A percentile compares a stretch with the other conserved stretches of the same genome.
These are phyloP conservation scores for Pseudocercospora crystallina DNA, from an alignment of 2,329 filamentous ascomycete genomes.

Conservation along the genomic window DNA sequence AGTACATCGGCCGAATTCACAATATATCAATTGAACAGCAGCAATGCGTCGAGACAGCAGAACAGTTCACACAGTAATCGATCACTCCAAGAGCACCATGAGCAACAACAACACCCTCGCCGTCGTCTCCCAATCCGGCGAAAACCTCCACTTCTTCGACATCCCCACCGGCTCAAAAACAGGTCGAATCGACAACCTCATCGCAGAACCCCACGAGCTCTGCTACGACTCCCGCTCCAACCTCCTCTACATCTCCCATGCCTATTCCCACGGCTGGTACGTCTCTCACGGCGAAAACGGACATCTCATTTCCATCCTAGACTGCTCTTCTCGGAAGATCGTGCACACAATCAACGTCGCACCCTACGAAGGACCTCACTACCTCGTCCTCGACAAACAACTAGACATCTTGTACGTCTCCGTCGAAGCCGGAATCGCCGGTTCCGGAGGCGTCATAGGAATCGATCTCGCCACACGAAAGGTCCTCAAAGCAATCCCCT, in stretches of 20 bases:
- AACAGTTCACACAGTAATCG: too few relatives aligned
- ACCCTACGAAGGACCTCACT: constrained; percentile 15
- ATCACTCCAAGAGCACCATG: too few relatives aligned
- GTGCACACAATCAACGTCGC: constrained; percentile 14
- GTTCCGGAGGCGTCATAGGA: constrained; percentile 14
- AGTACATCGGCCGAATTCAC: too few relatives aligned
- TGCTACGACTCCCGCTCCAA: constrained; percentile 12
- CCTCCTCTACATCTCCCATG: constrained; percentile 16
- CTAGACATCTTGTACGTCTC: constrained; percentile 14
- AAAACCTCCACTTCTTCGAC: constrained; percentile 13
- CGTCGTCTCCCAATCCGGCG: constrained; percentile 15
- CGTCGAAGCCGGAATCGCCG: constrained; percentile 6
- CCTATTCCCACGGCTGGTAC: constrained; percentile 19
- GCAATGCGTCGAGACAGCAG: too few relatives aligned
- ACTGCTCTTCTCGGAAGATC: constrained; percentile 9
- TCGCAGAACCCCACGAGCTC: constrained; percentile 17
- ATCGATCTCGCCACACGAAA: constrained; percentile 10
- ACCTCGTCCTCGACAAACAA: constrained; percentile 7
- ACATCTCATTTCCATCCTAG: constrained; percentile 12
- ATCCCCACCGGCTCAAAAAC: constrained; percentile 2
- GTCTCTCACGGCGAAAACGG: constrained; percentile 6
- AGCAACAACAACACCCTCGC: constrained; percentile 2
- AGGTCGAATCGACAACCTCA: constrained; percentile 5
- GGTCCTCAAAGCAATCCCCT: constrained; percentile 13
- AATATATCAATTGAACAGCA: too few relatives aligned